A percentile compares a stretch with the other conserved stretches of the same genome.
phyloP scores from a whole-genome alignment of 768 basidiomycete species.

The Kwoniella dejecticola region DNA sequence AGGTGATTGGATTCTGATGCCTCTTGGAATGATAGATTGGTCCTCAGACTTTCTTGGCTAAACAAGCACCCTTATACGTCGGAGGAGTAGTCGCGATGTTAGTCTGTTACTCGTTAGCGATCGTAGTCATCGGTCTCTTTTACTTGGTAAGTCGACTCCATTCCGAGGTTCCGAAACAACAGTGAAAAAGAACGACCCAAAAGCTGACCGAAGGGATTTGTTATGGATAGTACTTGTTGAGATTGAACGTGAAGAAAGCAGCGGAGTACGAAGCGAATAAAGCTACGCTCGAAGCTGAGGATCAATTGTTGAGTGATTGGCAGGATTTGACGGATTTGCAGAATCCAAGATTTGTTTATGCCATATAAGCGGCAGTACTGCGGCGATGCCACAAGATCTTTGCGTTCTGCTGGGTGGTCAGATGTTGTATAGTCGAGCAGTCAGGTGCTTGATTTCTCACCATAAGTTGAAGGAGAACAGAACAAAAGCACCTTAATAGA shows the following conservation, averaged over 20 bases:
- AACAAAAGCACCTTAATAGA: too few relatives aligned
- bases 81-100: constrained; percentile 36
- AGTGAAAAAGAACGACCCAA: background rate
- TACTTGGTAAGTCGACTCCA: constrained; percentile 6
- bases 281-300: constrained; percentile 15
- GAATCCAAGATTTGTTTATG: constrained; percentile 28
- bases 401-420: too few relatives aligned
- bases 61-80: constrained; percentile 36
- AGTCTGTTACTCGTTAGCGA: constrained; percentile 16
- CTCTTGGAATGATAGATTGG: constrained; percentile 4
- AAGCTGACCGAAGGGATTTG: background rate
- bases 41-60: constrained; percentile 28
- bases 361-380: background rate
- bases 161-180: too few relatives aligned
- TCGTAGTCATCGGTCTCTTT: constrained; percentile 1
- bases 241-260: constrained; percentile 28
- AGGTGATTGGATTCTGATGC: background rate
- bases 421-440: too few relatives aligned
- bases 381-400: too few relatives aligned
- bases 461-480: too few relatives aligned
- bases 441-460: too few relatives aligned
- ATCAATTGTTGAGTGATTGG: constrained; percentile 28
- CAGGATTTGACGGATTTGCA: constrained; percentile 34
- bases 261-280: constrained; percentile 16
- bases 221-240: background rate